Base-by-base conservation (phyloP, 75 land plant species). In the Selaginella tamariscina region DNA sequence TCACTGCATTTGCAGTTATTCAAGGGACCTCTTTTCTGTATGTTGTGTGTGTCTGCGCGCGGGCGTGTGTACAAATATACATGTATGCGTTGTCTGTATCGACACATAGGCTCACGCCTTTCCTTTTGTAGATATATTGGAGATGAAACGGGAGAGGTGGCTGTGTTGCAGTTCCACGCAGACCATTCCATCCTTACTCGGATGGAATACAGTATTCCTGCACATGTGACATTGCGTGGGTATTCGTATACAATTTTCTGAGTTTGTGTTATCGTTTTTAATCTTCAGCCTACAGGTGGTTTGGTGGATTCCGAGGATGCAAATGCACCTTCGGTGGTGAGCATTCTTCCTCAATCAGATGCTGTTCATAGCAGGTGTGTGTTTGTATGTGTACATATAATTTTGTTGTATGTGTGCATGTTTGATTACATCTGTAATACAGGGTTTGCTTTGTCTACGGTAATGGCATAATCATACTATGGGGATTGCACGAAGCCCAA, bases 361-460 rank as follows among this genome's bases (percentile, higher is more conserved):
- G 79, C 81, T 71, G 86, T 81, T 68, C 74, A 69, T 56, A 83
- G 78, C 67, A 88, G 96, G 96, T 84, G 77, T 18, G 67, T 5
- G 49, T n/a, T n/a, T n/a, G n/a, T n/a, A n/a, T n/a, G n/a, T n/a
- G n/a, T n/a, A n/a, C n/a, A n/a, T n/a, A n/a, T n/a, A n/a, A n/a
- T n/a, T n/a, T n/a, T n/a, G n/a, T n/a, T n/a, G n/a, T n/a, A n/a
- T n/a, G n/a, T n/a, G n/a, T n/a, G n/a, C n/a, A n/a, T n/a, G n/a
- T n/a, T n/a, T n/a, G n/a, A n/a, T n/a, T n/a, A n/a, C n/a, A n/a
- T n/a, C n/a, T n/a, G n/a, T n/a, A 30, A 24, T 76, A 33, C 85
- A 89, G 93, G 71, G 71, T 89, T 27, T 63, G 86, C 55, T 71
- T 94, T 79, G 87, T 85, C 30, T 94, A 90, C 78, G 88, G 80